Base-by-base conservation (phyloP, 2,329 filamentous ascomycete species). In the Hypoxylon sp. region DNA sequence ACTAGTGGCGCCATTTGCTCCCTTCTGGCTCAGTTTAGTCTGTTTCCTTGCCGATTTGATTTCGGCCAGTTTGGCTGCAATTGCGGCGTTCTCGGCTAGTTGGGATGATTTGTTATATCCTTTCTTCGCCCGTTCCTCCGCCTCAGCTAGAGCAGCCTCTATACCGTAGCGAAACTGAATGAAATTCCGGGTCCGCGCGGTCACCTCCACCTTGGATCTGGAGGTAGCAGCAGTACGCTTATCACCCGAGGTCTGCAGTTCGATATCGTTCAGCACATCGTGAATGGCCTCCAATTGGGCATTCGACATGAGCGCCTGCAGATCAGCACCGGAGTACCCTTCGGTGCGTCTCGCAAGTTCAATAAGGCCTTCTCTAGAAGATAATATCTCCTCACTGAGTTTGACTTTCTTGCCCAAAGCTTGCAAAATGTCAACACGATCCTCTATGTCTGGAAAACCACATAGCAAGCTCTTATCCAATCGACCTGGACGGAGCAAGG, bases 271-370 rank as follows among this genome's bases (percentile, higher is more conserved):
- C 0, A 99, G 86, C 2, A 96, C 89, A 71, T 97, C 94, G 76
- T 99, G 96, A 69, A 99, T 97, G 27, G 96, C 96, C 81, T 98
- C 95, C 5, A 99, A 86, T 77, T 99, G 96, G 0, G 96, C 94
- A 71, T 99, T 99, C 74, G 97, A 97, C 45, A 98, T 90, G 5
- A 99, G 86, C 0, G 95, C 96, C 78, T 99, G 96, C 2, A 99
- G 83, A 80, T 99, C 96, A 0, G 96, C 96, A 11, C 96, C 96
- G 0, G 93, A 96, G 78, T 96, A 97, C 8, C 96, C 96, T 63
- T 96, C 91, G 0, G 95, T 98, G 14, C 88, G 84, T 14, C 82
- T 83, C 0, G 94, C 95, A 23, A 99, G 87, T 66, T 94, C 92
- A n/a, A 81, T 81, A 29, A 97, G 79, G 6, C 84, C 85, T 11